Evolutionary conservation across 176 grass and related monocot species (phyloP).

Genomic region (Carex parvula): DNA sequence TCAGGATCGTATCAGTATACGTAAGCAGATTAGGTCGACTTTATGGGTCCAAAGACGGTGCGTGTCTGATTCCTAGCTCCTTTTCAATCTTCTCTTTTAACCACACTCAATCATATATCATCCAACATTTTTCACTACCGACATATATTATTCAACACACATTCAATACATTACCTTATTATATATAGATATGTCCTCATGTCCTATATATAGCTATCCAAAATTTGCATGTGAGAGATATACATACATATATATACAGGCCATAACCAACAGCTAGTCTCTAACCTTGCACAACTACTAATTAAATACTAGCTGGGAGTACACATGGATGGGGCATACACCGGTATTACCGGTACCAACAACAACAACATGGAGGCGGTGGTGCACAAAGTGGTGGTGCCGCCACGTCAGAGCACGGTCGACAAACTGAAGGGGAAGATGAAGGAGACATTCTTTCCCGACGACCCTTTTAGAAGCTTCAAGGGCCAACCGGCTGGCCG

Average conservation of each 20-base stretch:
- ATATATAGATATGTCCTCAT: not conserved
- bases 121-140: not conserved
- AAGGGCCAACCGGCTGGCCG: conserved; percentile 43
- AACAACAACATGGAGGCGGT: conserved; percentile 14
- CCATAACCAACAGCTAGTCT: not conserved
- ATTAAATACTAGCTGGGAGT: not conserved
- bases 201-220: not conserved
- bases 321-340: conserved; percentile 1
- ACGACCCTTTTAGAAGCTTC: conserved; percentile 84
- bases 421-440: conserved; percentile 70
- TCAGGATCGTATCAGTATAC: not conserved
- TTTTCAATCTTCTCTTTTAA: not conserved
- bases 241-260: not conserved
- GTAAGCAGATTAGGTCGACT: not conserved
- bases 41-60: not conserved
- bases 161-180: not conserved
- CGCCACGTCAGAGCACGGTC: conserved; percentile 51
- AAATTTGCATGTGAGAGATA: not conserved
- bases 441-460: conserved; percentile 97
- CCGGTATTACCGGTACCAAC: not conserved
- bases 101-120: not conserved
- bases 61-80: not conserved
- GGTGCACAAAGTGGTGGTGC: conserved; percentile 62
- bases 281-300: not conserved
- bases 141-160: not conserved